Base-by-base conservation (phyloP, 2,329 filamentous ascomycete species). In the Colletotrichum scovillei region DNA sequence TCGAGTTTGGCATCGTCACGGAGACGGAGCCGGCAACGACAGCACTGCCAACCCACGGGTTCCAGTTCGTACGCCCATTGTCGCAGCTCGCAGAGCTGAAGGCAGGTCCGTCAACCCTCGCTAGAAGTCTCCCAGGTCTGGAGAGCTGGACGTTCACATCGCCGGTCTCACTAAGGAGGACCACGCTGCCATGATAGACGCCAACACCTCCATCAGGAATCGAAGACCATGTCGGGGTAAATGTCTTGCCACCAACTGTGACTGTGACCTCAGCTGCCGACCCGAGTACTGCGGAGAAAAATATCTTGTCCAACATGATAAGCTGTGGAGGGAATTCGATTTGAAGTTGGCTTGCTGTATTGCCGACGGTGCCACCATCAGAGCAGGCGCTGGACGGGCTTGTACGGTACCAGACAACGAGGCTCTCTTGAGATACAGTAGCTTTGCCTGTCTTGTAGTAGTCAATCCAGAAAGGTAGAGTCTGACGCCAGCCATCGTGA, bases 391-490 rank as follows among this genome's bases (percentile, higher is more conserved):
- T 2, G 76, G 76, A 4, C 12, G 68, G 74, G 16, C 32, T 58
- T 1, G 14, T 30, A 24, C 82, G 79, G 68, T 82, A 83, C 81
- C 81, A 82, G 3, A 76, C 74, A 0, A 79, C 70, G 1, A 82
- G 69, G 16, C 76, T 76, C 60, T 82, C 81, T 69, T 57, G 22
- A 0, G 75, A 71, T n/a, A 69, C 77, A 77, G 52, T 81, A 52
- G 69, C 79, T 55, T 77, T 78, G 11, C 80, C 81, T 32, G 79
- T 83, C 78, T 89, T 89, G 80, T 86, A 90, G 32, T 80, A 78
- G 28, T 82, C 79, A 76, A 89, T 88, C 75, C 85, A 84, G 77
- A 85, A 87, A 2, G 88, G 87, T 2, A 89, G 80, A n/a, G 86
- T 76, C n/a, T 79, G 78, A 30, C 85, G 84, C 84, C 86, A 89